Percentiles rank a stretch among this genome's conserved stretches.
These are phyloP conservation scores for Histomonas meleagridis DNA, from an alignment of 208 protist species.

Conservation along the genomic window DNA sequence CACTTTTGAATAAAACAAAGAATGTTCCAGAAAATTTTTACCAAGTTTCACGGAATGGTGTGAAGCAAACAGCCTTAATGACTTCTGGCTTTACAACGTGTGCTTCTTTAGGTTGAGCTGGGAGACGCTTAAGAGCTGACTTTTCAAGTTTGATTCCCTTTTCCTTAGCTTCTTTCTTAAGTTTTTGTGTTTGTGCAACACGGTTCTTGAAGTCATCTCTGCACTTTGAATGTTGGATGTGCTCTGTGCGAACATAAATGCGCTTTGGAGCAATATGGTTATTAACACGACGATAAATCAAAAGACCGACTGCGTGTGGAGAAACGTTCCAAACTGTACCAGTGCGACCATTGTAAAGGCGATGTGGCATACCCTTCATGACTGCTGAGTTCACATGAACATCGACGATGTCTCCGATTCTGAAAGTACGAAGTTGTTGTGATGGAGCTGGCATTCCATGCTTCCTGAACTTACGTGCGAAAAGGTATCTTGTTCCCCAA, in stretches of 20 bases:
- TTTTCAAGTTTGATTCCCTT: not conserved
- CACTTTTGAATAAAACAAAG: too few species aligned
- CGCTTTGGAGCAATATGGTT: conserved; percentile 92
- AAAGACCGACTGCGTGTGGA: conserved; percentile 88
- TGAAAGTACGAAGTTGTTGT: conserved; percentile 85
- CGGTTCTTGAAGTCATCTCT: conserved; percentile 64
- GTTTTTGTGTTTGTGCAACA: conserved; percentile 47
- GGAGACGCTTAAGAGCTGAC: not conserved
- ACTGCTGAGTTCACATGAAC: conserved; percentile 86
- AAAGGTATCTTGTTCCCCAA: conserved; percentile 84
- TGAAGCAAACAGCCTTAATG: not conserved
- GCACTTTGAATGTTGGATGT: conserved; percentile 77
- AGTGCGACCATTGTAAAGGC: conserved; percentile 99
- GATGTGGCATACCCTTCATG: conserved; percentile 98
- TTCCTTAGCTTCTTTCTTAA: conserved; percentile 12
- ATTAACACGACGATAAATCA: conserved; percentile 93
- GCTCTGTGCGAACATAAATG: conserved; percentile 97
- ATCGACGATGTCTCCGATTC: conserved; percentile 95
- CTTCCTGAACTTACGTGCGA: conserved; percentile 84
- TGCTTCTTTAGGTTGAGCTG: not conserved
- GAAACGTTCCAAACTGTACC: conserved; percentile 98
- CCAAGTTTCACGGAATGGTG: conserved; percentile 24
- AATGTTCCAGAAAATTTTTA: too few species aligned
- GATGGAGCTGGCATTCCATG: conserved; percentile 68
- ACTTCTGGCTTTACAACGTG: not conserved